A percentile compares a stretch with the other conserved stretches of the same genome.
These are phyloP conservation scores for Blastobotrys proliferans DNA, from an alignment of 1,139 yeast species.

Conservation along the genomic window DNA sequence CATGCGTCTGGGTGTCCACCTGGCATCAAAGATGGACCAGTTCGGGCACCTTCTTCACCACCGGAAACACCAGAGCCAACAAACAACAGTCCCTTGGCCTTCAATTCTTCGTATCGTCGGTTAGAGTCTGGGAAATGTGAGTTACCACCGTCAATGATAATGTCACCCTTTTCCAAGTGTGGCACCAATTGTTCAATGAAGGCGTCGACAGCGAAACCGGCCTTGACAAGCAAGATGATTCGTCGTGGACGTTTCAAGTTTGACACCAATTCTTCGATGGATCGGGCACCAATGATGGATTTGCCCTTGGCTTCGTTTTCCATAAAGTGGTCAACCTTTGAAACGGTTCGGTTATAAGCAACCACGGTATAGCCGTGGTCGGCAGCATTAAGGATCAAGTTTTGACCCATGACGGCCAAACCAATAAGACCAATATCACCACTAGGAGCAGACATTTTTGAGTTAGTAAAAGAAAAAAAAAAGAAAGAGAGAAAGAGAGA, in stretches of 20 bases:
- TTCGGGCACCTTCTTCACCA: slow-evolving; percentile 99
- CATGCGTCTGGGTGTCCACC: slow-evolving; percentile 98
- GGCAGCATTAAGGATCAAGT: slow-evolving; percentile 94
- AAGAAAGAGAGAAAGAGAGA: not conserved
- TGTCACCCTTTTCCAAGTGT: slow-evolving; percentile 91
- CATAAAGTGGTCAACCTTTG: slow-evolving; percentile 91
- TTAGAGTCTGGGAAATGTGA: slow-evolving; percentile 98
- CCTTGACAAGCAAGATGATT: slow-evolving; percentile 90
- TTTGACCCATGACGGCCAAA: slow-evolving; percentile 99
- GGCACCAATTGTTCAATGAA: slow-evolving; percentile 85
- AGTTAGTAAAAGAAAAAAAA: not conserved
- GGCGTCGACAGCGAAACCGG: slow-evolving; percentile 91
- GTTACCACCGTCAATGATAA: slow-evolving; percentile 99
- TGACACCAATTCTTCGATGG: slow-evolving; percentile 80
- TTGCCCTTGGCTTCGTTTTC: slow-evolving; percentile 93
- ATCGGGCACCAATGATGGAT: slow-evolving; percentile 91
- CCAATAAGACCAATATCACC: slow-evolving; percentile 99
- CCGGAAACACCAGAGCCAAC: slow-evolving; percentile 99
- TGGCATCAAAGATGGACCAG: slow-evolving; percentile 99
- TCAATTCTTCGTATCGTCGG: slow-evolving; percentile 91
- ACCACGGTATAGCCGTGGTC: slow-evolving; percentile 95
- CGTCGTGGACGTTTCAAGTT: slow-evolving; percentile 97
- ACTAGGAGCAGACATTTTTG: slow-evolving; percentile 35
- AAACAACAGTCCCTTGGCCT: slow-evolving; percentile 80
- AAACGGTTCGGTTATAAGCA: slow-evolving; percentile 95